Percentiles rank a stretch among this genome's conserved stretches.
Evolutionary conservation across 495 filamentous ascomycete genomes (phyloP).

Genomic region (Penicillium canariense): DNA sequence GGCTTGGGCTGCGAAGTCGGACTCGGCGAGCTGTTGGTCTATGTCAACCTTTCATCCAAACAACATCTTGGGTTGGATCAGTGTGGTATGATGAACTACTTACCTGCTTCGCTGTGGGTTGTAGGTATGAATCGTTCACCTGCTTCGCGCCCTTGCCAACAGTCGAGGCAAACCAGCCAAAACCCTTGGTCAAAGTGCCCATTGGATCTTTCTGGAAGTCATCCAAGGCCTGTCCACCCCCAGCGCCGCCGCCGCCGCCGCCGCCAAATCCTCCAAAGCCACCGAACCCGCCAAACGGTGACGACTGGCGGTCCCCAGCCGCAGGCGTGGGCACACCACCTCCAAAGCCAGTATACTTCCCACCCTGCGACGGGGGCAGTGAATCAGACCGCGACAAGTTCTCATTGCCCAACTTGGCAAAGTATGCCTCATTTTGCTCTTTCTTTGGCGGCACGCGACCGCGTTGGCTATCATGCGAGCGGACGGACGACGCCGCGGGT

Average conservation of each 20-base stretch:
- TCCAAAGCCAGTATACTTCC: conserved; percentile 90
- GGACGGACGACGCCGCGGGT: conserved; percentile 25
- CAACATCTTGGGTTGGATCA: background rate
- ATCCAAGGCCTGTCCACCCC: conserved; percentile 60
- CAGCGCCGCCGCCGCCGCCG: conserved; percentile 26
- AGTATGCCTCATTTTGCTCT: conserved; percentile 81
- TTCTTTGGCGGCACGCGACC: conserved; percentile 45
- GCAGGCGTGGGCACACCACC: conserved; percentile 54
- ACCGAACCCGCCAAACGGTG: conserved; percentile 28
- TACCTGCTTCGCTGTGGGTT: conserved; percentile 86
- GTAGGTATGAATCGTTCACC: conserved; percentile 83
- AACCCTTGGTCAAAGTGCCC: conserved; percentile 82
- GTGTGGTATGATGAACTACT: conserved; percentile 9
- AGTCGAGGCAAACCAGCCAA: conserved; percentile 87
- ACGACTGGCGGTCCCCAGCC: conserved; percentile 22
- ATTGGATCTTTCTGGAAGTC: conserved; percentile 91
- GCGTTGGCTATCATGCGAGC: conserved; percentile 23
- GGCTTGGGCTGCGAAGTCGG: conserved; percentile 85
- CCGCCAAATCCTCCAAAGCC: conserved; percentile 16
- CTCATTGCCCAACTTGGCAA: conserved; percentile 73
- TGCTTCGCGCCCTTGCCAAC: conserved; percentile 86
- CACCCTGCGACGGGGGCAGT: conserved; percentile 82
- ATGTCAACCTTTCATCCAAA: background rate
- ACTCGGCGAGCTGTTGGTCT: conserved; percentile 64
- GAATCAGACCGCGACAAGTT: conserved; percentile 74